Base-by-base conservation (phyloP, 2,329 filamentous ascomycete species). In the Pseudogymnoascus sp. region DNA sequence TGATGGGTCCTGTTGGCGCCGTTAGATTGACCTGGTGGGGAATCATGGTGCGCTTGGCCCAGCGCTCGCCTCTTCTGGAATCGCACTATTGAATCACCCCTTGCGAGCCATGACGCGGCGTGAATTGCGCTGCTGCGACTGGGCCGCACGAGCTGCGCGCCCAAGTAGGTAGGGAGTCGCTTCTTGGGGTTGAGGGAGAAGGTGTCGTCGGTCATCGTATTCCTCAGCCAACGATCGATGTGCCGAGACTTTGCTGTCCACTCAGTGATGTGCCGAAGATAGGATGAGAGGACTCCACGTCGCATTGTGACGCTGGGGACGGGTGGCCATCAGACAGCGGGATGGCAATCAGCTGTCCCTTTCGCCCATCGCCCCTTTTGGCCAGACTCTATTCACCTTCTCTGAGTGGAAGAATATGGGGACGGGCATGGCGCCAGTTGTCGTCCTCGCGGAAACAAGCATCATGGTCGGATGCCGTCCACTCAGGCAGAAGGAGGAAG, bases 101-200 rank as follows among this genome's bases (percentile, higher is more conserved):
- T 50, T 50, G 43, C 43, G 16, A 25, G 25, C 43, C 43, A 50
- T 50, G 43, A 50, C 43, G 43, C 43, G 43, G 43, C 43, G 43
- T 2, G 25, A 30, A 50, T 50, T 50, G 11, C 9, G 22, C 14
- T 37, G 9, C 35, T 37, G 35, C 30, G 35, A 37, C 35, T n/a
- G 11, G 43, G 12, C 22, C 22, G 20, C 20, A 16, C 38, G 39
- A 50, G 43, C 43, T 50, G 25, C 43, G 30, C 30, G 25, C 43
- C 28, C 22, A 6, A 50, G 30, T 33, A 18, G 43, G 43, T 30
- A 50, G 43, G 25, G 43, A 50, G 43, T 30, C n/a, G 43, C 30
- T 47, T 18, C 14, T 50, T 14, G 22, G 28, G 43, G 22, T 9
- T 30, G 28, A 14, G 14, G 43, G 14, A 28, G 20, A 6, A 11